A percentile compares a stretch with the other conserved stretches of the same genome.
Evolutionary conservation across 768 basidiomycete genomes (phyloP).

Genomic region (Rhizopogon vulgaris): DNA sequence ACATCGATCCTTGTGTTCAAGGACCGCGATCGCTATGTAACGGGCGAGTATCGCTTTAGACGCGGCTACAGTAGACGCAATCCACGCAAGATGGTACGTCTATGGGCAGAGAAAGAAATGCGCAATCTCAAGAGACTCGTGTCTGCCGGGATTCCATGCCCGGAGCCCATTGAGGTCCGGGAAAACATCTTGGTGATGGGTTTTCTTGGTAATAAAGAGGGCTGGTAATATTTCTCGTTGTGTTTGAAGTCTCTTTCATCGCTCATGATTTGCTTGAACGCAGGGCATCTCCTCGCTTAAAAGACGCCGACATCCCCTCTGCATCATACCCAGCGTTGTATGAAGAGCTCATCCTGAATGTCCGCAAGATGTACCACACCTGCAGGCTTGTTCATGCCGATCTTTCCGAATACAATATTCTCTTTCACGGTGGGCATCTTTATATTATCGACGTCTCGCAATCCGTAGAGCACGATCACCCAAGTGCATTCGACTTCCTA

Average conservation of each 20-base stretch:
- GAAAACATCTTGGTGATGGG: slow-evolving; percentile 97
- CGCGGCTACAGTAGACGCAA: slow-evolving; percentile 85
- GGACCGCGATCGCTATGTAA: slow-evolving; percentile 94
- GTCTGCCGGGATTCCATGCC: slow-evolving; percentile 79
- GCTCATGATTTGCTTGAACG: slow-evolving; percentile 2
- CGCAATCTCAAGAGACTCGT: slow-evolving; percentile 84
- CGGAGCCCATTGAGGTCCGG: slow-evolving; percentile 86
- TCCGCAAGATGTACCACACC: slow-evolving; percentile 80
- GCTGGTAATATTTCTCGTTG: slow-evolving; percentile 53
- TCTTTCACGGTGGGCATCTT: slow-evolving; percentile 76
- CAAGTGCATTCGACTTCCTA: slow-evolving; percentile 92
- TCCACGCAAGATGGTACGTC: slow-evolving; percentile 95
- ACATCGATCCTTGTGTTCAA: slow-evolving; percentile 98
- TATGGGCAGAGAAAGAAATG: slow-evolving; percentile 99
- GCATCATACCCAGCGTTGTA: slow-evolving; percentile 59
- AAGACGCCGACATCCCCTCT: slow-evolving; percentile 68
- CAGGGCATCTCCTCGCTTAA: slow-evolving; percentile 90
- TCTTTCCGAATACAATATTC: slow-evolving; percentile 95
- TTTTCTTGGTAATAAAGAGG: slow-evolving; percentile 77
- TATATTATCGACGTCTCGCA: slow-evolving; percentile 98
- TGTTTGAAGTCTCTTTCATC: background rate
- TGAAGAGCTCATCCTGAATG: slow-evolving; percentile 66
- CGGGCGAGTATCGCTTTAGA: slow-evolving; percentile 93
- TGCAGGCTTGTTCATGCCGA: slow-evolving; percentile 98
- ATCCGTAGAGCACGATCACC: slow-evolving; percentile 97